Conservation (phyloP, 495 filamentous ascomycete species). For the Aspergillus heteromorphus region DNA sequence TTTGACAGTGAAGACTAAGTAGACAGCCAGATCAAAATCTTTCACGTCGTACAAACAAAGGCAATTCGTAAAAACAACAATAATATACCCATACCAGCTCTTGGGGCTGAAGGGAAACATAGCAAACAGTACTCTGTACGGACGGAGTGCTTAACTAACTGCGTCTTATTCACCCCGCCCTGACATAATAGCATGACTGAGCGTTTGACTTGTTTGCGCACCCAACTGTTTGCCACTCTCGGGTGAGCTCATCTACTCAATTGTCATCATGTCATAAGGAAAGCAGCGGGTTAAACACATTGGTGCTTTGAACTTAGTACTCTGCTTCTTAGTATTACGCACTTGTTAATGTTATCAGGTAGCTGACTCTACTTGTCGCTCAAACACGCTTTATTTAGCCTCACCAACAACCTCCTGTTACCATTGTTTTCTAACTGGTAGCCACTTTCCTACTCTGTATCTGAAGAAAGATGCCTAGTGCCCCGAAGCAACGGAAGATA, state of each 20-base stretch:
- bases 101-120: too few relatives aligned
- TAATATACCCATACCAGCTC: too few relatives aligned
- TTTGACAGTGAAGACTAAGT: too few relatives aligned
- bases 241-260: constrained; percentile 7
- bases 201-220: constrained; percentile 20
- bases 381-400: neutral
- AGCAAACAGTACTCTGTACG: neutral
- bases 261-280: neutral
- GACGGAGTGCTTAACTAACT: too few relatives aligned
- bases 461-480: constrained; percentile 60
- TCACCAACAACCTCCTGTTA: neutral
- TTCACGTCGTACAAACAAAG: too few relatives aligned
- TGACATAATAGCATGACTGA: neutral
- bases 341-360: neutral
- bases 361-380: neutral
- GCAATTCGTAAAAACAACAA: too few relatives aligned
- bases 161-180: too few relatives aligned
- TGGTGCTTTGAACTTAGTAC: neutral
- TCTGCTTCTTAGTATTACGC: neutral
- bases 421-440: neutral
- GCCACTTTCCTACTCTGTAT: neutral
- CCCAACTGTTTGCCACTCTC: neutral
- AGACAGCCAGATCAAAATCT: too few relatives aligned
- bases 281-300: neutral
- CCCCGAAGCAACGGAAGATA: constrained; percentile 94